Evolutionary conservation across 202 grass and related monocot species (phyloP), one percentile per base, ranked within the genome.

Genomic region (Hordeum pubiflorum): DNA sequence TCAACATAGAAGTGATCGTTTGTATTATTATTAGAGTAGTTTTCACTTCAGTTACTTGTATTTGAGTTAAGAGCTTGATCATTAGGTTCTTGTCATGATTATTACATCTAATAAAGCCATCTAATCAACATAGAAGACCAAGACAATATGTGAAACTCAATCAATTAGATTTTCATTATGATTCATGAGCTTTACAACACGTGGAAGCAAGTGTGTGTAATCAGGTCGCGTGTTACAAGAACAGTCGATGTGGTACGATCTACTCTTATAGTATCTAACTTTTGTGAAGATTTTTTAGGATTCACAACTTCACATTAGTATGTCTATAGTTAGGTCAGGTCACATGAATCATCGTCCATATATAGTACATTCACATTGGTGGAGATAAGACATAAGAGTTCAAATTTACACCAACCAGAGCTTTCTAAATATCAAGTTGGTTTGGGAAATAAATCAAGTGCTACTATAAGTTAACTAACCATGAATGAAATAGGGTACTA

Each of bases 141-240:
- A 20, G 27, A 18, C 3, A 54, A 82, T 27, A 29, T 75, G 41
- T 63, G 48, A 18, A 74, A 24, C 15, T 23, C 10, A n/a, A 13
- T 4, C 59, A 57, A 69, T 58, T 63, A 36, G 18, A 10, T 33
- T 67, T 26, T 34, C 5, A 20, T 33, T 34, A 66, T 80, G n/a
- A 67, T 75, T 58, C 69, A 34, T 20, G 58, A 75, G 59, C 23
- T 67, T 38, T 75, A 55, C 17, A 74, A 63, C 67, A 66, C 83
- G 67, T 74, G 76, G 76, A 58, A 74, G 76, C 50, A 43, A 43
- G 57, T 54, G 43, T 34, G 5, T 52, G 37, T 21, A 84, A 84
- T 70, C 63, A 2, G 64, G 20, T 13, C 15, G 21, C 56, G 7
- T 85, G 67, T 57, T 79, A 21, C 15, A 31, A 62, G 27, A 52